Base-by-base conservation (phyloP, 768 basidiomycete species). In the Tylopilus plumbeoviolaceoides region DNA sequence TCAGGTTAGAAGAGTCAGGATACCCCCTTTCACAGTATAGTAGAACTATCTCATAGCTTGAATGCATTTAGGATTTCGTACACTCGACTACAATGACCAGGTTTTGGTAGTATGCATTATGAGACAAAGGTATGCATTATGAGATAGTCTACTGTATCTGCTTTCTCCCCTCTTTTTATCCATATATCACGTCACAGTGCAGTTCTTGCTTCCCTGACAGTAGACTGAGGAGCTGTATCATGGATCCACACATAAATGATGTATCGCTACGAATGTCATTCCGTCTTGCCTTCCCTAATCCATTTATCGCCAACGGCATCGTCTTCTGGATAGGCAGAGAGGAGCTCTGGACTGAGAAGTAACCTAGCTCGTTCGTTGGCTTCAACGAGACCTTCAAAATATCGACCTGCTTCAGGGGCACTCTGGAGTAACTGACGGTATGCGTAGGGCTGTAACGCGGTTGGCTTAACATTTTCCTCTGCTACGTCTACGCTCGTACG, bases 301-400 rank as follows among this genome's bases (percentile, higher is more conserved):
- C 75, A 78, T 18, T 48, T 56, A 28, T 67, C 59, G 1, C 69
- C 76, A 30, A 67, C 56, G 11, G 48, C 62, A 30, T 78, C 69
- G 50, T 82, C 81, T 39, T 81, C 76, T 2, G 80, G 81, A 62
- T 77, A 81, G 33, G 64, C 61, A 15, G 54, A 56, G 50, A 66
- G 67, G 8, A 74, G 62, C 47, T 81, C 78, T 7, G 75, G 69
- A 53, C 74, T 79, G 11, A 70, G 60, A 17, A 75, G 58, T 38
- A 80, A 59, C 42, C 76, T 68, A 12, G 69, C 74, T 54, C 68
- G 58, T n/a, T 56, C 59, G 30, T 63, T 60, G 15, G 50, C 54
- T 54, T 59, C 52, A 31, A 50, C 55, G 10, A 68, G 61, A 45
- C 68, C 73, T 43, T 70, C 72, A 35, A 77, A 75, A 59, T 70